Evolutionary conservation across 2,329 filamentous ascomycete species (phyloP).

Genomic region (Akanthomyces uredinophilus): DNA sequence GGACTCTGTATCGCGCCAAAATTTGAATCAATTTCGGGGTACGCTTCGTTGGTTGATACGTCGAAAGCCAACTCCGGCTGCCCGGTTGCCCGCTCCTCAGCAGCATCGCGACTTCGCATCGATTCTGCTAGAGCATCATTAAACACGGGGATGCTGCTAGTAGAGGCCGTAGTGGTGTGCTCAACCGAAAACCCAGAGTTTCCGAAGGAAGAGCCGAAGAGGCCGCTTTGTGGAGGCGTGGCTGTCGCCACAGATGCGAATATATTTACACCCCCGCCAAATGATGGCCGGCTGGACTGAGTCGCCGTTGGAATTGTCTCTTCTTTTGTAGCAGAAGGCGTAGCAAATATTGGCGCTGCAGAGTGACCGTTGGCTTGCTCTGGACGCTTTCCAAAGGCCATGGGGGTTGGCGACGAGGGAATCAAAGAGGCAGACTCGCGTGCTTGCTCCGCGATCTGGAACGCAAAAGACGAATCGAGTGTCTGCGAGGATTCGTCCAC

Average conservation of each 20-base stretch:
- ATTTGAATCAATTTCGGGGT: not conserved
- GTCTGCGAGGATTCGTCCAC: slow-evolving; percentile 34
- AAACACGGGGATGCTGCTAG: slow-evolving; percentile 11
- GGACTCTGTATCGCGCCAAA: not conserved
- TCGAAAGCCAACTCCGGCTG: slow-evolving; percentile 4
- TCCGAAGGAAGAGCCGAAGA: not conserved
- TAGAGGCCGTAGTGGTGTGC: slow-evolving; percentile 9
- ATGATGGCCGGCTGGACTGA: not conserved
- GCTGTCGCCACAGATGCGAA: not conserved
- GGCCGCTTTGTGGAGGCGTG: not conserved
- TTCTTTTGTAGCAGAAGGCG: not conserved
- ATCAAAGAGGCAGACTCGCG: slow-evolving; percentile 15
- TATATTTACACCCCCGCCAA: not conserved
- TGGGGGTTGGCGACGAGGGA: slow-evolving; percentile 15
- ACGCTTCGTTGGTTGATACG: not conserved
- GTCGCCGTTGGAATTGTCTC: not conserved
- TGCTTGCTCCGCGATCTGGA: slow-evolving; percentile 26
- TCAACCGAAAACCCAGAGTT: slow-evolving; percentile 3
- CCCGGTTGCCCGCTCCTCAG: not conserved
- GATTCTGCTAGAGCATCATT: slow-evolving; percentile 9
- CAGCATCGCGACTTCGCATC: not conserved
- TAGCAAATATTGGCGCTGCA: not conserved
- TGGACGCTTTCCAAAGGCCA: not conserved
- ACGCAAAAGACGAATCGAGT: slow-evolving; percentile 23
- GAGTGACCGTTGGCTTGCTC: not conserved